Base-by-base conservation (phyloP, 148 eudicot species). In the Cornus florida region DNA sequence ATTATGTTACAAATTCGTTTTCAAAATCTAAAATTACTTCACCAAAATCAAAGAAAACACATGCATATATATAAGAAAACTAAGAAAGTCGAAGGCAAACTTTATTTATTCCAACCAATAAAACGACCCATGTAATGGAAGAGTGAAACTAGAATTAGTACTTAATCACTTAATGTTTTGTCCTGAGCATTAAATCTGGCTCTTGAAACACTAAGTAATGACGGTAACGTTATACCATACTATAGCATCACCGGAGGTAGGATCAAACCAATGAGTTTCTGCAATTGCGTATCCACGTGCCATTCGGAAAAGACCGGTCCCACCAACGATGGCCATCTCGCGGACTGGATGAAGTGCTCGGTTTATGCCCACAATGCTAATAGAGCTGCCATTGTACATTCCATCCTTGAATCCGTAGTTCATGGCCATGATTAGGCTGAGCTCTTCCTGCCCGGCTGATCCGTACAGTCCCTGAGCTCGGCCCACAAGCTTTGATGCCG, bases 281-380 rank as follows among this genome's bases (percentile, higher is more conserved):
- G 86, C 84, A 10, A 73, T 7, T 5, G 88, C 90, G 67, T 75
- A 79, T 7, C 95, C 95, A 23, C 85, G 80, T 14, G 90, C 95
- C 86, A 88, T 62, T 74, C 91, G 77, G 69, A 90, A 92, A 77
- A 81, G 57, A 50, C 95, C 91, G 0, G 90, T 88, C 7, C 95
- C 95, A 7, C 95, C 93, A 13, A 92, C 91, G 22, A 92, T 83
- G 10, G 90, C 85, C 90, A 92, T 69, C 72, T 92, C 93, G 13
- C 90, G 85, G 22, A 81, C 82, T n/a, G 70, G 77, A 16, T 81
- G 74, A 78, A 86, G 75, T 2, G 77, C 81, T 53, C 87, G 70
- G 79, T 92, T 90, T 17, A 88, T 69, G 38, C 91, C 91, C 71
- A 88, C 24, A 64, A 91, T 77, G 46, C 91, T 89, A 5, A 91